Evolutionary conservation across 768 basidiomycete species (phyloP), one percentile per base, ranked within the genome.

Genomic region (Mycena galopus): DNA sequence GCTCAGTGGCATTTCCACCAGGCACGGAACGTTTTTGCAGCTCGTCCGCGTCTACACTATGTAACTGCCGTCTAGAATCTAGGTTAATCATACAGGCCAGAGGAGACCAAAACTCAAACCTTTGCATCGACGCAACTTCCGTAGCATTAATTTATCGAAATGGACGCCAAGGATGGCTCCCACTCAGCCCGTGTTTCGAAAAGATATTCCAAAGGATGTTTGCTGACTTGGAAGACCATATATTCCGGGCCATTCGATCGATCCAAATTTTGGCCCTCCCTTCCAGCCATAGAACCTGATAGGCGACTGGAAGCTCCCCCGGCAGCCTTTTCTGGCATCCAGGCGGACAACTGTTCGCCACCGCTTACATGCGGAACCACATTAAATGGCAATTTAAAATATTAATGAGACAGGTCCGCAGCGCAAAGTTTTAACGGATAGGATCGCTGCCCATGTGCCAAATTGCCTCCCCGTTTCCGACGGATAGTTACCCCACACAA

Each of bases 381-480:
- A 62, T 68, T 27, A 21, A 68, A 59, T 53, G 19, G 44, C 32
- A 42, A 69, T 32, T 42, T 61, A 63, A n/a, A 39, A 62, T 35
- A 58, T 69, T 53, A 65, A 71, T 60, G 67, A 33, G 57, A 65
- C 69, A 65, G 64, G 27, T 64, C 63, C 62, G 42, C 44, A 44
- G 37, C 10, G 7, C 67, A 71, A 63, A 72, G 65, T 66, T 72
- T 72, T 72, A 67, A 69, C 32, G 47, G 51, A 39, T 32, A 16
- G 47, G 70, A 71, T 71, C 71, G 65, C 71, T 66, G 71, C 23
- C 29, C 44, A 56, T 67, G 27, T 62, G 65, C 53, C 65, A 72
- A 62, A 62, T 62, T 72, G 53, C 53, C 71, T 72, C 47, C 50
- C 65, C 59, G 71, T 30, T 25, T 39, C 25, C 37, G 56, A 42